A percentile compares a stretch with the other conserved stretches of the same genome.
Conservation (phyloP, 1,284 basidiomycete genomes). For the Inonotus obliquus region DNA sequence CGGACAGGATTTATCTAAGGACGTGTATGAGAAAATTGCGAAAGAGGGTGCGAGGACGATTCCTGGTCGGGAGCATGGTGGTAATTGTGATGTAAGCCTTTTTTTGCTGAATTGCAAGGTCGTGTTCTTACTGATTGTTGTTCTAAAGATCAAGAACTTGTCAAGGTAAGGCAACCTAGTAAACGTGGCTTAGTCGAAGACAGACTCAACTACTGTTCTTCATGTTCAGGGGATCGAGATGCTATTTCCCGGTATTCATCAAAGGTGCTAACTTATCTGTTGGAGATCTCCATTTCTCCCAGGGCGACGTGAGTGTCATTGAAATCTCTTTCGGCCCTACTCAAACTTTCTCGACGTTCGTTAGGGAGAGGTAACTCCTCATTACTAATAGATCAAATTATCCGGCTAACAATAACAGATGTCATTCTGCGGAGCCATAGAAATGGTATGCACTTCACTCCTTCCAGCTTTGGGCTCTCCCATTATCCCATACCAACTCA, state of each 20-base stretch:
- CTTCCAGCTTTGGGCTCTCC: neutral
- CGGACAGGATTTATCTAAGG: conserved; percentile 53
- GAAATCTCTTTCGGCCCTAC: neutral
- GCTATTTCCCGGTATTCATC: conserved; percentile 77
- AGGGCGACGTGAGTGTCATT: conserved; percentile 72
- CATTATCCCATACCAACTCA: no score
- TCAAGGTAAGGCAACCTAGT: conserved; percentile 40
- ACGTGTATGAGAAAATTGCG: conserved; percentile 51
- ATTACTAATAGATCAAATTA: neutral
- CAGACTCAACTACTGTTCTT: conserved; percentile 10
- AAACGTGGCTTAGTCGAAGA: conserved; percentile 10
- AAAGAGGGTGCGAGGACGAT: conserved; percentile 71
- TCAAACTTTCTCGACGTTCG: neutral
- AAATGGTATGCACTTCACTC: conserved; percentile 45
- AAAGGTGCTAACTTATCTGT: conserved; percentile 66
- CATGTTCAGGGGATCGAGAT: conserved; percentile 49
- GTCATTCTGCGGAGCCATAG: conserved; percentile 76
- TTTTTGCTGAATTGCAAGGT: neutral
- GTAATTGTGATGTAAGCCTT: conserved; percentile 66
- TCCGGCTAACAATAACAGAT: conserved; percentile 34
- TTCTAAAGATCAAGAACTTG: conserved; percentile 63
- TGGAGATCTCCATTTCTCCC: conserved; percentile 79
- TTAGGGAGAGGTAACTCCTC: conserved; percentile 48
- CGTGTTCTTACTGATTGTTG: neutral
- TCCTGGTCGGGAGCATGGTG: conserved; percentile 77